Evolutionary conservation across 2,329 filamentous ascomycete species (phyloP), one percentile per base, ranked within the genome.

Genomic region (Aspergillus amoenus): DNA sequence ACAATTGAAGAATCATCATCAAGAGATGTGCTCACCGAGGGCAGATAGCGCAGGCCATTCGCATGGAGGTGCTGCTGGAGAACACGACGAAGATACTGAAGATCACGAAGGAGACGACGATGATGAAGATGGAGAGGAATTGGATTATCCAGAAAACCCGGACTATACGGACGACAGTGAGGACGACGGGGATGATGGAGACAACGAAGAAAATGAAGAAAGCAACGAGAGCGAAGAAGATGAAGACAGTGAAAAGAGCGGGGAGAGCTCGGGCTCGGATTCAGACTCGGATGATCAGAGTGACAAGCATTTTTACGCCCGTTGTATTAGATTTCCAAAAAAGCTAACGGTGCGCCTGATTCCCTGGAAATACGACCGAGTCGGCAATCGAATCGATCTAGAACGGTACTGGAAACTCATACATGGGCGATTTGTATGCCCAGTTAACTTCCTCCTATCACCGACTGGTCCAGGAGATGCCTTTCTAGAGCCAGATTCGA

Each of bases 211-310:
- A 11, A 21, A 13, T 5, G 41, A 21, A 18, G 18, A 43, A 12
- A 21, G 22, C 11, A 21, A 22, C 13, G 8, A 11, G 3, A 2
- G 3, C 11, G 41, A 24, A 11, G 41, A 13, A 12, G 17, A 43
- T 21, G 11, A 22, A 22, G 41, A 24, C 11, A 13, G 18, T 43
- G 11, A 21, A 22, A 8, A 13, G 8, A 21, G 22, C 17, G 41
- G 13, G 11, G 9, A 7, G 41, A 21, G 11, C 21, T 21, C 18
- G 2, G 7, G 22, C 40, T 21, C 9, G 8, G 11, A 21, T 6
- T 43, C 41, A 24, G 21, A 22, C 3, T 43, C 9, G 55, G 46
- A 55, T 13, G 52, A 62, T 15, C 40, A 47, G 39, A 51, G 50
- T 43, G 39, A 51, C 52, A 43, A 48, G n/a, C 32, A 53, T 5